Conservation (phyloP, 2,329 filamentous ascomycete genomes). For the Myriosclerotinia curreyana region DNA sequence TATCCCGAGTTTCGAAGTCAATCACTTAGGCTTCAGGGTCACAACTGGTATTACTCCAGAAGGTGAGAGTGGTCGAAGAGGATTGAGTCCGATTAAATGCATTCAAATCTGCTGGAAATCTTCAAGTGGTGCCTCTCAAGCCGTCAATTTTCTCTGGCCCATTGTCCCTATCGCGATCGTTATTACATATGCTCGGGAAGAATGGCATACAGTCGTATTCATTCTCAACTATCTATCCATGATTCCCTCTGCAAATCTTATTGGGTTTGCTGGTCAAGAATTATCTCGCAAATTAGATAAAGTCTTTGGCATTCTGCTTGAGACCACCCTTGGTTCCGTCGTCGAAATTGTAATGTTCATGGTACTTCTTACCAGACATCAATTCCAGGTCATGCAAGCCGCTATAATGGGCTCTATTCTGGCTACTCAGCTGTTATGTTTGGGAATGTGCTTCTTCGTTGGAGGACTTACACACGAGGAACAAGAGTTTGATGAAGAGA, state of each 20-base stretch:
- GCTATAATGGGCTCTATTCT: constrained; percentile 81
- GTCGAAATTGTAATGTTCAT: constrained; percentile 84
- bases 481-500: constrained; percentile 68
- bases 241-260: constrained; percentile 71
- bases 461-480: constrained; percentile 67
- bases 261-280: constrained; percentile 72
- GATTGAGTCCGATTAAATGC: constrained; percentile 63
- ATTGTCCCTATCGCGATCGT: constrained; percentile 70
- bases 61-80: constrained; percentile 66
- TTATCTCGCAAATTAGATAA: constrained; percentile 72
- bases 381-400: constrained; percentile 71
- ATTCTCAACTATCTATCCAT: constrained; percentile 71
- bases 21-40: constrained; percentile 32
- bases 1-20: constrained; percentile 21
- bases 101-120: constrained; percentile 62
- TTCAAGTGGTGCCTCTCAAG: constrained; percentile 58
- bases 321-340: constrained; percentile 66
- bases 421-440: constrained; percentile 75
- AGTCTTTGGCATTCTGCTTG: constrained; percentile 61
- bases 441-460: constrained; percentile 76
- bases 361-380: constrained; percentile 56
- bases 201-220: constrained; percentile 63
- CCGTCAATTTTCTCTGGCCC: constrained; percentile 72
- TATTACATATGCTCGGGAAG: constrained; percentile 52
- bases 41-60: constrained; percentile 45